Evolutionary conservation across 768 basidiomycete species (phyloP).

Genomic region (Rhodosporidiobolus odoratus): DNA sequence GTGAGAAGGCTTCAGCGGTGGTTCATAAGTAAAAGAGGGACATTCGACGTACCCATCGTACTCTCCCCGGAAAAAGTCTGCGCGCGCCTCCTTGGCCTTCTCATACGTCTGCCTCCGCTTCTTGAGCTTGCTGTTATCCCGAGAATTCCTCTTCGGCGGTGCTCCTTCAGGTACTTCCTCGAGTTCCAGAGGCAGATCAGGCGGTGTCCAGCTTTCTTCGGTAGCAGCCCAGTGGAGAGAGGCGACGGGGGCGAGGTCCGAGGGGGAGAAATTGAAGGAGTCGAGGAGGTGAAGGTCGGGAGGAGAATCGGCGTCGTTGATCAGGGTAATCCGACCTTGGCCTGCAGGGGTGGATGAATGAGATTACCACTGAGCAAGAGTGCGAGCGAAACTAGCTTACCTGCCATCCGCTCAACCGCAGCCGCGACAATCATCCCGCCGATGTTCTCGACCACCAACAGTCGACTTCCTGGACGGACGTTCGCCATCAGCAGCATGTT

Average conservation of each 20-base stretch:
- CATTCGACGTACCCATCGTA: constrained; percentile 85
- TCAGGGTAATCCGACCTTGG: constrained; percentile 69
- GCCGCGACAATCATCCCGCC: constrained; percentile 81
- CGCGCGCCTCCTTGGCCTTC: constrained; percentile 58
- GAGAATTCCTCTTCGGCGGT: neutral
- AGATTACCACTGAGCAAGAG: neutral
- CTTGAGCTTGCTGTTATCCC: constrained; percentile 51
- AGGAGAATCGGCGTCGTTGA: constrained; percentile 85
- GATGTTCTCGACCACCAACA: constrained; percentile 84
- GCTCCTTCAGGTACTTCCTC: neutral
- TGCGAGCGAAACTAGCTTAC: constrained; percentile 48
- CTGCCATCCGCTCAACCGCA: constrained; percentile 79
- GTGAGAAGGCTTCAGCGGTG: no score
- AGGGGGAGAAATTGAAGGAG: constrained; percentile 75
- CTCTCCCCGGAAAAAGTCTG: constrained; percentile 76
- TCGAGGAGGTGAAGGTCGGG: constrained; percentile 79
- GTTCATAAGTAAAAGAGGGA: neutral
- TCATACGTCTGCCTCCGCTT: constrained; percentile 72
- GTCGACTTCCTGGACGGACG: constrained; percentile 76
- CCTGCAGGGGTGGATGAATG: constrained; percentile 51
- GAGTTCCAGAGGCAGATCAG: constrained; percentile 47
- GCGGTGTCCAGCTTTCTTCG: constrained; percentile 66
- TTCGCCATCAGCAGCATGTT: constrained; percentile 81
- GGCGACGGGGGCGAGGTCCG: constrained; percentile 54
- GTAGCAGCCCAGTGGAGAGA: constrained; percentile 88